Conservation (phyloP, 2,329 filamentous ascomycete genomes). For the Alternaria hordeiaustralica region DNA sequence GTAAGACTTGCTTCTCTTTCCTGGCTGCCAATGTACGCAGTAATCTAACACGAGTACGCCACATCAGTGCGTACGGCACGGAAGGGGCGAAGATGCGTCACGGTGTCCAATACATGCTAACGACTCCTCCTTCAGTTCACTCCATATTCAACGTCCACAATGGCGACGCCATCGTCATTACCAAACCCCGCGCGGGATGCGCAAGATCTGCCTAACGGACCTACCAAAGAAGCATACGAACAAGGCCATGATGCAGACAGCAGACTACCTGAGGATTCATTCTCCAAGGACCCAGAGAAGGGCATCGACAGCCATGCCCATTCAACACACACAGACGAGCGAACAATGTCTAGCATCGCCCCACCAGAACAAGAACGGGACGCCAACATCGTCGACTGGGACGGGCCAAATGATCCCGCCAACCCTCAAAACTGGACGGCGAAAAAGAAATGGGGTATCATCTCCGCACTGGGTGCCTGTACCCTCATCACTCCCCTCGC, state of each 20-base stretch:
- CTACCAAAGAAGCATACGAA: slow-evolving; percentile 30
- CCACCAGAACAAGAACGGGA: slow-evolving; percentile 21
- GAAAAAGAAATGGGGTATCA: slow-evolving; percentile 47
- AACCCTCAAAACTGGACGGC: slow-evolving; percentile 50
- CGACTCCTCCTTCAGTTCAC: slow-evolving; percentile 2
- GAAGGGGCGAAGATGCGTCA: neutral
- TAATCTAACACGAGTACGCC: neutral
- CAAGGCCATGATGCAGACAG: slow-evolving; percentile 37
- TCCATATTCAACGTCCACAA: slow-evolving; percentile 13
- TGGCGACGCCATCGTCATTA: slow-evolving; percentile 31
- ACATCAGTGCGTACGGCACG: neutral
- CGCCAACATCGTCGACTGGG: slow-evolving; percentile 44
- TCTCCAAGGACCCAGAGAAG: slow-evolving; percentile 37
- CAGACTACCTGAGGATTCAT: slow-evolving; percentile 11
- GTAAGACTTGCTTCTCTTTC: slow-evolving; percentile 10
- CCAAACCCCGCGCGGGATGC: slow-evolving; percentile 25
- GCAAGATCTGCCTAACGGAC: slow-evolving; percentile 26
- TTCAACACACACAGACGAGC: slow-evolving; percentile 35
- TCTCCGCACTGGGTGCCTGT: slow-evolving; percentile 41
- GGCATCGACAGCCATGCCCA: slow-evolving; percentile 26
- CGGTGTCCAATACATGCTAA: slow-evolving; percentile 2
- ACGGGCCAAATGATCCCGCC: slow-evolving; percentile 45
- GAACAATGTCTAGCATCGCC: slow-evolving; percentile 24
- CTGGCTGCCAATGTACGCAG: neutral
- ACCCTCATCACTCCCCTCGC: slow-evolving; percentile 50